Evolutionary conservation across 768 basidiomycete genomes (phyloP).

Genomic region (Lanmaoa pseudosensibilis): DNA sequence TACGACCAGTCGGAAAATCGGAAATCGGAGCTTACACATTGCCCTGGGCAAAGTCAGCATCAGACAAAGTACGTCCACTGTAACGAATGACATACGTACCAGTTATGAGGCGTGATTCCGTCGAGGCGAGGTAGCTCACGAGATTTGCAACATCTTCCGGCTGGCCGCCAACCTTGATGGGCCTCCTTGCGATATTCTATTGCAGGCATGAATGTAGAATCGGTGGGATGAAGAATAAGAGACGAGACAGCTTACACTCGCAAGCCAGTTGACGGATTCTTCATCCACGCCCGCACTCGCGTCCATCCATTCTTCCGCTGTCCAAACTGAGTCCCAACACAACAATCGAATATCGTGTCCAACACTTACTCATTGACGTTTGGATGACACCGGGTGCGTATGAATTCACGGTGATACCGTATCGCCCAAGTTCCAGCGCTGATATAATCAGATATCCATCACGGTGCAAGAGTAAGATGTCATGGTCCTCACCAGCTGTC

Average conservation of each 20-base stretch:
- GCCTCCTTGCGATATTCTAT: neutral
- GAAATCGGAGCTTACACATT: too few relatives aligned
- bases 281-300: neutral
- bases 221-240: too few relatives aligned
- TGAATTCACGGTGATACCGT: slow-evolving; percentile 38
- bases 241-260: neutral
- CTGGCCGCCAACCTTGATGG: slow-evolving; percentile 22
- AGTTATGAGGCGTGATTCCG: slow-evolving; percentile 34
- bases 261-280: neutral
- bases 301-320: neutral
- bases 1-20: too few relatives aligned
- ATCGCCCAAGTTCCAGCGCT: slow-evolving; percentile 28
- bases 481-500: slow-evolving; percentile 27
- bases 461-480: neutral
- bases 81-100: too few relatives aligned
- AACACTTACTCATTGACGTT: slow-evolving; percentile 30
- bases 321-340: neutral
- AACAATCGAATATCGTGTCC: too few relatives aligned
- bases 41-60: too few relatives aligned
- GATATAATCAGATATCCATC: neutral
- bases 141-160: slow-evolving; percentile 34
- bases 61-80: too few relatives aligned
- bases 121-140: slow-evolving; percentile 36
- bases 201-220: too few relatives aligned
- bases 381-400: slow-evolving; percentile 39